Base-by-base conservation (phyloP, 495 filamentous ascomycete genomes). In the Aspergillus campestris region DNA sequence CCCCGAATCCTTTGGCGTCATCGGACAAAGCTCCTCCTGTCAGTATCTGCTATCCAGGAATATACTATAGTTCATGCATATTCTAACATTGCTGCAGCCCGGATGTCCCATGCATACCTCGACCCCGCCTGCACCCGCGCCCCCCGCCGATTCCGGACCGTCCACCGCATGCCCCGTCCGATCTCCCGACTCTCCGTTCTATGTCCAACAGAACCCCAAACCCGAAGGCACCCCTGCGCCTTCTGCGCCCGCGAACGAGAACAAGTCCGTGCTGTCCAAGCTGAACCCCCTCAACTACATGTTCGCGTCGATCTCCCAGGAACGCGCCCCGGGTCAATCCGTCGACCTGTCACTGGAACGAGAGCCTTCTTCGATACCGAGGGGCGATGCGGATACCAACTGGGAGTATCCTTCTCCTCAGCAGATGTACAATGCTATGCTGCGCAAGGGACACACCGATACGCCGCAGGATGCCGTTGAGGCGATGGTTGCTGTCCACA, bases 351-450 rank as follows among this genome's bases (percentile, higher is more conserved):
- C 87, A 0, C 81, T 87, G 10, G 77, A 81, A 3, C 85, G 92
- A 37, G 87, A 94, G 59, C 61, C 73, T 8, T 91, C 86, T 12
- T 83, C 89, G 2, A 99, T 99, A 48, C 92, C 94, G 14, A 79
- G 83, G 44, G 89, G 86, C 50, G 78, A 82, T 53, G 47, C 64
- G 6, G 69, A 78, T 12, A 80, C 81, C 9, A 92, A 88, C 56
- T 97, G 92, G 92, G 94, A 96, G 62, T 97, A 97, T 59, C 94
- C 92, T 0, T 95, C 89, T 0, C 91, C 94, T 8, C 94, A 97
- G 67, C 92, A 97, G 62, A 97, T 97, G 92, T 97, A 96, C 70
- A 99, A 97, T 58, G 92, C 94, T 0, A 82, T 97, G 72, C 67
- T 94, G 43, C 83, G 94, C 41, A 97, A 99, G 64, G 92, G 92